Conservation (phyloP, 176 grass and related monocot genomes). For the Phoenix dactylifera region DNA sequence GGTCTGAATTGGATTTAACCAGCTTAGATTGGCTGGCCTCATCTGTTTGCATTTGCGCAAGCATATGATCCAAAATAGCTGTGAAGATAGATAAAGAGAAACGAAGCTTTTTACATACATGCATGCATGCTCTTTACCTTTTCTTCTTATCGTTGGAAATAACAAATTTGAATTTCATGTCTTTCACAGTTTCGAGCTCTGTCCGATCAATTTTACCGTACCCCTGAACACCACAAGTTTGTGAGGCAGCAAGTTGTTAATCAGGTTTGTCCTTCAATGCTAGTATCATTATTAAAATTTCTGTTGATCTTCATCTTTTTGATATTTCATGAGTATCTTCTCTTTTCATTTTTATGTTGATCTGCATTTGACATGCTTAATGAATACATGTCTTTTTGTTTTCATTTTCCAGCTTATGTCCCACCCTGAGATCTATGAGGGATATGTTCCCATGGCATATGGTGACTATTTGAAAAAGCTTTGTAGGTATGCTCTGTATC, state of each 20-base stretch:
- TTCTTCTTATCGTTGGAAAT: too few species aligned
- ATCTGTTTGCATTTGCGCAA: too few species aligned
- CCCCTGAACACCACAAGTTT: constrained; percentile 55
- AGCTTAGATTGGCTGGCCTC: too few species aligned
- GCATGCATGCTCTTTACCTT: too few species aligned
- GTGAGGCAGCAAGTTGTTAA: constrained; percentile 48
- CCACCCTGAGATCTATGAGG: constrained; percentile 48
- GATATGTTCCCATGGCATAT: constrained; percentile 61
- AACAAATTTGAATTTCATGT: not conserved
- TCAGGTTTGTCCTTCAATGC: constrained; percentile 24
- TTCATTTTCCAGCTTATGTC: constrained; percentile 31
- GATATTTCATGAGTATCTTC: not conserved
- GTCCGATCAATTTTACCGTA: constrained; percentile 65
- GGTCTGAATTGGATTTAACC: too few species aligned
- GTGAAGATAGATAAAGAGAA: too few species aligned
- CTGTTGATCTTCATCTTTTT: not conserved
- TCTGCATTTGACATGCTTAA: not conserved
- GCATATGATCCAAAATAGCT: too few species aligned
- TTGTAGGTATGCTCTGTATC: constrained; percentile 32
- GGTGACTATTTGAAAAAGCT: constrained; percentile 49
- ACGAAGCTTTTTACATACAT: too few species aligned
- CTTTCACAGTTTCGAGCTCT: constrained; percentile 44
- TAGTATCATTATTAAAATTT: too few species aligned
- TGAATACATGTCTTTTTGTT: constrained; percentile 5
- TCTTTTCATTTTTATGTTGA: not conserved